Base-by-base conservation (phyloP, 352 stramenopile genomes). In the Phytopythium oedochilum region DNA sequence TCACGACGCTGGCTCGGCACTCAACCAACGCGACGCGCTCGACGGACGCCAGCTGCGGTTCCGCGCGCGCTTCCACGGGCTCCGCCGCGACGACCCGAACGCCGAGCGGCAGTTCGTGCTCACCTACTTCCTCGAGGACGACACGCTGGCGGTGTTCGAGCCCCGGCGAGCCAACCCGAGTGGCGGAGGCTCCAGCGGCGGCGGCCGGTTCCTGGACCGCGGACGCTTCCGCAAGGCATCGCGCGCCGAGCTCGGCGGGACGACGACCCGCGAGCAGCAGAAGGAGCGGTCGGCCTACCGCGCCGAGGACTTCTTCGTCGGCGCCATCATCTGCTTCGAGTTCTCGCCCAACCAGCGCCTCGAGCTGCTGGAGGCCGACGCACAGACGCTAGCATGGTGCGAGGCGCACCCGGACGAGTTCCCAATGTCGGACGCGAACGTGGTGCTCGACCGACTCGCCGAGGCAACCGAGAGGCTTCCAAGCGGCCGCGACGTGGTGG, bases 81-180 rank as follows among this genome's bases (percentile, higher is more conserved):
- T 79, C 2, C 56, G 31, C 22, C 35, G 39, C 1, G 55, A 57
- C 22, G 68, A 87, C 39, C 46, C 75, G 28, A 78, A 89, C 46
- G 55, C 59, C 0, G 56, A 79, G 31, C 73, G 86, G 10, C 61
- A 77, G 51, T 95, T 96, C 57, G 75, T 94, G 12, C 49, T 96
- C 53, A 88, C 78, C 28, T 93, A 78, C 52, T 94, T 79, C 59
- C 63, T 94, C 23, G 80, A 84, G 28, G 83, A 96, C 53, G 83
- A 88, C 45, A 94, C 86, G 31, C 57, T 94, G 18, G 57, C 73
- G 3, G 73, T 96, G 11, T 94, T 86, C 54, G 85, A 96, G 53
- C 79, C 82, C 17, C 68, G 94, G 49, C 79, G 80, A 15, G 65
- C 60, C 14, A 61, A 87, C 9, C 60, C 68, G 39, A 94, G 93